A percentile compares a stretch with the other conserved stretches of the same genome.
Evolutionary conservation across 768 basidiomycete genomes (phyloP).

Genomic region (Auriscalpium microsporum): DNA sequence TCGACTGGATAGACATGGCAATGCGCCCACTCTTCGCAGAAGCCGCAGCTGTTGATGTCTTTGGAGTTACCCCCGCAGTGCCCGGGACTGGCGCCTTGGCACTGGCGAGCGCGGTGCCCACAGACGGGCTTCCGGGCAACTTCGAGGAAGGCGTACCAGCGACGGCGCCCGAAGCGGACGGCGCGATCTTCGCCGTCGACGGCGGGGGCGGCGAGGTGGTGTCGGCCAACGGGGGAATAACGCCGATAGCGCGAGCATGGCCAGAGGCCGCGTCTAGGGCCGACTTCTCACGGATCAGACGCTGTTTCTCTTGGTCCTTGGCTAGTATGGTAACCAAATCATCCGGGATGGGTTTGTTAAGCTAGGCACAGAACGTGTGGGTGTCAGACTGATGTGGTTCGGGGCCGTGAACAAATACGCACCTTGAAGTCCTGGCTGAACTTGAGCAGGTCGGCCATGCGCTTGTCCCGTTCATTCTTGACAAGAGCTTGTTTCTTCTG

Average conservation of each 20-base stretch:
- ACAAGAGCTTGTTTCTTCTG: slow-evolving; percentile 85
- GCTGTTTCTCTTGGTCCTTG: slow-evolving; percentile 89
- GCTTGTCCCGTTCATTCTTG: slow-evolving; percentile 92
- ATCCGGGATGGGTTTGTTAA: slow-evolving; percentile 91
- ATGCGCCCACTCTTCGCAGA: slow-evolving; percentile 24
- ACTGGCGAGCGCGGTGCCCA: neutral
- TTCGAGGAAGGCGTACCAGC: slow-evolving; percentile 5
- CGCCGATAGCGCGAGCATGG: slow-evolving; percentile 57
- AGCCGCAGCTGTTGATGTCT: neutral
- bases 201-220: slow-evolving; percentile 31
- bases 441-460: slow-evolving; percentile 85
- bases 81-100: neutral
- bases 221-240: slow-evolving; percentile 31
- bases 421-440: slow-evolving; percentile 96
- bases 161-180: slow-evolving; percentile 10
- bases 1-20: slow-evolving; percentile 77
- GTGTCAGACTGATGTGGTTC: neutral
- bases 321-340: slow-evolving; percentile 89
- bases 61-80: neutral
- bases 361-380: slow-evolving; percentile 31
- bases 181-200: slow-evolving; percentile 14
- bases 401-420: slow-evolving; percentile 9
- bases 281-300: slow-evolving; percentile 72
- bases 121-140: slow-evolving; percentile 13
- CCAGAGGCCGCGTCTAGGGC: slow-evolving; percentile 55